Evolutionary conservation across 257 asterid species (phyloP).

Genomic region (Solanum clarkiae): DNA sequence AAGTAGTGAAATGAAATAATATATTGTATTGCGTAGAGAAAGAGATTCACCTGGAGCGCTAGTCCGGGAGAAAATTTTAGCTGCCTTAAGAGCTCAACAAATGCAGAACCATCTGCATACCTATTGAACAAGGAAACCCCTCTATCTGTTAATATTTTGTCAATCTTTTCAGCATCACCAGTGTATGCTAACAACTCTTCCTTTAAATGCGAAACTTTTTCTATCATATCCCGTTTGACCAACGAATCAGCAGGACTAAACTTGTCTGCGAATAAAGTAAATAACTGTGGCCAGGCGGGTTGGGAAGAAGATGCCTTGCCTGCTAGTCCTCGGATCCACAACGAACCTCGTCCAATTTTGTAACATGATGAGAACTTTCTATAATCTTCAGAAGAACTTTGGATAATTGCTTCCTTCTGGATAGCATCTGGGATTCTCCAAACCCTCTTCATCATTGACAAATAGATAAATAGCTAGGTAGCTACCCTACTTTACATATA

Average conservation of each 20-base stretch:
- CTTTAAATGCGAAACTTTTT: slow-evolving; percentile 30
- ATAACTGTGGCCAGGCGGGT: background rate
- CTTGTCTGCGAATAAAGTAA: slow-evolving; percentile 17
- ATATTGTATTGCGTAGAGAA: background rate
- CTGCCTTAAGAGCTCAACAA: slow-evolving; percentile 46
- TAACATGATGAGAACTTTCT: background rate
- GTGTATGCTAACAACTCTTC: slow-evolving; percentile 27
- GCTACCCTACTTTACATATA: background rate
- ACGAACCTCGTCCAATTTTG: background rate
- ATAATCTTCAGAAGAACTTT: slow-evolving; percentile 3
- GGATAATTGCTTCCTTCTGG: background rate
- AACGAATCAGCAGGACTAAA: slow-evolving; percentile 1
- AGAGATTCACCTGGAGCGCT: slow-evolving; percentile 47
- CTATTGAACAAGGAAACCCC: slow-evolving; percentile 45
- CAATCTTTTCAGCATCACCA: slow-evolving; percentile 25
- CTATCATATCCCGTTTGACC: slow-evolving; percentile 7
- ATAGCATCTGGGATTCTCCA: background rate
- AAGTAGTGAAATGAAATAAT: background rate
- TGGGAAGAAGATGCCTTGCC: background rate
- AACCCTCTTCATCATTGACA: slow-evolving; percentile 17
- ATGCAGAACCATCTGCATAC: slow-evolving; percentile 48
- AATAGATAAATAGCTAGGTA: background rate
- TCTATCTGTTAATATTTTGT: slow-evolving; percentile 31
- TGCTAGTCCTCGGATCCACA: background rate
- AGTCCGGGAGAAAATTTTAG: slow-evolving; percentile 24